These are phyloP conservation scores for Arthrobotrys sphaeroides DNA, from an alignment of 2,329 filamentous ascomycete genomes.

Conservation along the genomic window DNA sequence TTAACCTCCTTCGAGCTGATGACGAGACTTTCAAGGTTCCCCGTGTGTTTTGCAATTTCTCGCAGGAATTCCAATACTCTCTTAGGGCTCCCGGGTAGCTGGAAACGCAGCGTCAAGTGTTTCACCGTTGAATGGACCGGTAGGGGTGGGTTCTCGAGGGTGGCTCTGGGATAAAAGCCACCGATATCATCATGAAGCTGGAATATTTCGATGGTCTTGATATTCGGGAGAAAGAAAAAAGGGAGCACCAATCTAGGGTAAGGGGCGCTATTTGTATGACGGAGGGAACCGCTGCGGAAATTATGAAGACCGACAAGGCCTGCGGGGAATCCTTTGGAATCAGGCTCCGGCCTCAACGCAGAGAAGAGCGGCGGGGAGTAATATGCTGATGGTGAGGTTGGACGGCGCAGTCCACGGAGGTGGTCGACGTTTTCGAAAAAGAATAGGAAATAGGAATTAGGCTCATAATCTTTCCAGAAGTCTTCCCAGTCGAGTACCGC, in stretches of 20 bases:
- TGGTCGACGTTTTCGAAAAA: slow-evolving; percentile 5
- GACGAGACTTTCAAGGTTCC: background rate
- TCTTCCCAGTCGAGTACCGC: no score
- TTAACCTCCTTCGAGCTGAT: background rate
- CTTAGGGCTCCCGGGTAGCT: no score
- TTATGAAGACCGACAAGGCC: background rate
- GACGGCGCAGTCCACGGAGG: no score
- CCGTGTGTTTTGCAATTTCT: background rate
- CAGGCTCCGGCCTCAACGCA: no score
- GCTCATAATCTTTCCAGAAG: background rate
- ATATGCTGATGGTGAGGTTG: no score
- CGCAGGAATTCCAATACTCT: background rate
- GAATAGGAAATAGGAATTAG: background rate
- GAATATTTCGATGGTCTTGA: background rate
- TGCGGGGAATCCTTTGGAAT: background rate
- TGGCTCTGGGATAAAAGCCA: no score
- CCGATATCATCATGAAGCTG: background rate
- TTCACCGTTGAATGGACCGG: background rate
- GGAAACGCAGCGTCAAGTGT: background rate
- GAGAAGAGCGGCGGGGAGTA: no score
- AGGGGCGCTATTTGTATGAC: no score
- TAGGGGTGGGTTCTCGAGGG: no score
- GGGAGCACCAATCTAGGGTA: background rate
- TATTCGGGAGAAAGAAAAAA: background rate
- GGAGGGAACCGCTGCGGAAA: background rate